Base-by-base conservation (phyloP, 192 early-diverging fungal species). In the Backusella tarrabulga region DNA sequence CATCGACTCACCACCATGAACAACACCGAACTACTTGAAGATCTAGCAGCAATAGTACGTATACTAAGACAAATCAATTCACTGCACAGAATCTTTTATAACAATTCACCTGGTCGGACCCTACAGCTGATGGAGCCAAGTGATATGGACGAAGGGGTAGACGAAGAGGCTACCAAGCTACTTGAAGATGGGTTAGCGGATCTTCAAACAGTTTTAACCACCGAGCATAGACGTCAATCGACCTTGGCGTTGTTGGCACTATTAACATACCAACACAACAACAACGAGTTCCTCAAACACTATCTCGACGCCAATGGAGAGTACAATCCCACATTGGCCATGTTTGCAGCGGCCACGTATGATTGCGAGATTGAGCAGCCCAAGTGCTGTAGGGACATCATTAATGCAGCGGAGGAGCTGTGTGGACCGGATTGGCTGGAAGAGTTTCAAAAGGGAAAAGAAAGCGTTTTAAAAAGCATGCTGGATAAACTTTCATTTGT, bases 241-340 rank as follows among this genome's bases (percentile, higher is more conserved):
- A 72, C 71, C 17, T 50, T 72, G 40, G 71, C 71, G 8, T 8
- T 72, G 5, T 50, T 72, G 26, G 40, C 71, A 17, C 8, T 72
- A 6, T 17, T 72, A 41, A 72, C 71, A 34, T 72, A 72, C 15
- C 42, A 72, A 7, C 67, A 26, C 17, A 41, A 17, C 9, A 29
- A 41, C 17, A 29, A 41, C 6, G 26, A 34, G 14, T 72, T 46
- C 19, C 42, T 72, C 12, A 40, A 15, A 60, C 35, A 74, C 1
- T 74, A 66, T 23, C 73, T 74, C 6, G 56, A 56, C 42, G 36
- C 73, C 12, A 66, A 74, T 74, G 73, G 73, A 9, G 73, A 74
- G 6, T 74, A 41, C 29, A 41, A 74, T 19, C 73, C 73, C 8
- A 56, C 34, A 26, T 40, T 74, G 32, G 54, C 73, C 36, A 35